Base-by-base conservation (phyloP, 2,329 filamentous ascomycete genomes). In the Geosmithia putterillii region DNA sequence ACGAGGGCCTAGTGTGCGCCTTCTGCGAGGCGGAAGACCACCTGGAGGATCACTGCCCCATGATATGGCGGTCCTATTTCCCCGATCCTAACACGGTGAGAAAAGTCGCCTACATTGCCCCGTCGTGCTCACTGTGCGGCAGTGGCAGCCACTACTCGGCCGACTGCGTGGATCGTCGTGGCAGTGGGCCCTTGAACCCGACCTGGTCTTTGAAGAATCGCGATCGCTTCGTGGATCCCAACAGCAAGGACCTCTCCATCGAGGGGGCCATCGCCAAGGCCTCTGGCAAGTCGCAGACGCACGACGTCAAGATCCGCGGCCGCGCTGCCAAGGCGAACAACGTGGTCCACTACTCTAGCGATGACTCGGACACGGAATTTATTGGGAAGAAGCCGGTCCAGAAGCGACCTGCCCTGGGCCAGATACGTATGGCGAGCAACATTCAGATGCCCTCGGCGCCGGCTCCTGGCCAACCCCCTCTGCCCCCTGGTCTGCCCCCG, bases 51-150 rank as follows among this genome's bases (percentile, higher is more conserved):
- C 60, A 70, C 2, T 86, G 83, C 55, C 69, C 73, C 43, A 63
- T 69, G 40, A 61, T 81, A 20, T 86, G 79, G 79, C 66, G 71
- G 45, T 76, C 68, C 17, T 81, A 72, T 54, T 56, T 61, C 12
- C 66, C 65, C 2, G 57, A 61, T 14, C 51, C 59, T 9, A 53
- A 59, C 15, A 57, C 58, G 14, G 59, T 67, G 41, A 64, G 62
- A 45, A 75, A 66, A 46, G 74, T 80, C 35, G 60, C 59, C 41
- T 56, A 58, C 23, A 65, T 82, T 18, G 65, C 66, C 0, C 58
- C 66, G 1, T 71, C 66, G 43, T 82, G 79, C 57, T 76, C 75
- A 45, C 57, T 55, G 32, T 83, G 79, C 51, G 78, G 76, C 21
- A 56, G 55, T 14, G 52, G 60, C 22, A 65, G 66, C 7, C 79